Conservation (phyloP, 305 asterid species). For the Fraxinus xanthoxyloides region DNA sequence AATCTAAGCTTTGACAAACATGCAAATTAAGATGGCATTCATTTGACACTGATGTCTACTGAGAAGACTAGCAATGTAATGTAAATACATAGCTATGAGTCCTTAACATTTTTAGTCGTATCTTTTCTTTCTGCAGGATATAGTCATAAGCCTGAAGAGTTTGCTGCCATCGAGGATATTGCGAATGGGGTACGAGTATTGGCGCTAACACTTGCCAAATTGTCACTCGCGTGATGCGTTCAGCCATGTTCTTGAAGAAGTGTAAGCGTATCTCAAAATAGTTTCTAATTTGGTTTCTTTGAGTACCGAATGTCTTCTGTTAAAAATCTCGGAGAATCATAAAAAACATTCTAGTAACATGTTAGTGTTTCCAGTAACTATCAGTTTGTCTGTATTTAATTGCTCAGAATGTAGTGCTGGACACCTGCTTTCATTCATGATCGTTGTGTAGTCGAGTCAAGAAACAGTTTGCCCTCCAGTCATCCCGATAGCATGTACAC, state of each 20-base stretch:
- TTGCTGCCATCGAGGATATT: slow-evolving; percentile 48
- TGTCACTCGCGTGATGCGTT: slow-evolving; percentile 37
- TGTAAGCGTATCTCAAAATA: background rate
- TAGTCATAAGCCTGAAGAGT: slow-evolving; percentile 94
- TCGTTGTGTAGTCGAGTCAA: background rate
- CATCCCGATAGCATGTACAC: no score
- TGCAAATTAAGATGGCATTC: background rate
- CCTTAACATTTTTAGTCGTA: background rate
- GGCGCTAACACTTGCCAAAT: slow-evolving; percentile 72
- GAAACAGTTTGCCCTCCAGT: no score
- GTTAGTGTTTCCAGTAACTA: background rate
- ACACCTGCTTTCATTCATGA: background rate
- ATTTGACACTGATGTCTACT: background rate
- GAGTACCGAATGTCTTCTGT: background rate
- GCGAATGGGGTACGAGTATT: slow-evolving; percentile 72
- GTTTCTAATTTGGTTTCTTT: background rate
- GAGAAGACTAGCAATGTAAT: background rate
- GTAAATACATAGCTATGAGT: background rate
- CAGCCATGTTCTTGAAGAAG: background rate
- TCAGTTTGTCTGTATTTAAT: background rate
- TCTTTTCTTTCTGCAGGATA: slow-evolving; percentile 51
- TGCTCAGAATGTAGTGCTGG: background rate
- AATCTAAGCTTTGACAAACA: background rate
- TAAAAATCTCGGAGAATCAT: background rate
- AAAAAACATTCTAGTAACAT: background rate